Percentiles rank a stretch among this genome's conserved stretches.
phyloP scores from a whole-genome alignment of 1,284 basidiomycete genomes.

The Cryptococcus floricola region DNA sequence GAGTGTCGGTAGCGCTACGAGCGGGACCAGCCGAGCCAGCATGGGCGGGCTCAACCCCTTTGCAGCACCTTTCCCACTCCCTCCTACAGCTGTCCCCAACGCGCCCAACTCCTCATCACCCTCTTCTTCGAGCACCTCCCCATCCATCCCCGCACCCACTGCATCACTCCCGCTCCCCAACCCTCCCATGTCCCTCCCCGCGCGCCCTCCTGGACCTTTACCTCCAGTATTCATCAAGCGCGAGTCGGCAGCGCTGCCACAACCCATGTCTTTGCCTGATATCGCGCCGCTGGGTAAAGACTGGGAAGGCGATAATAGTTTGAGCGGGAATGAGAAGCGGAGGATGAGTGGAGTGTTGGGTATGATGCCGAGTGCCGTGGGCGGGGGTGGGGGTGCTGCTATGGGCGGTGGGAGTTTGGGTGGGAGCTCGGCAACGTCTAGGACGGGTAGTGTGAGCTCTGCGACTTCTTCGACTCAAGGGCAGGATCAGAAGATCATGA shows the following conservation, averaged over 20 bases:
- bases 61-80: not conserved
- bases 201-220: slow-evolving; percentile 15
- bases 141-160: not conserved
- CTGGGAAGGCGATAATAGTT: slow-evolving; percentile 25
- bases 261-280: slow-evolving; percentile 33
- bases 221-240: slow-evolving; percentile 34
- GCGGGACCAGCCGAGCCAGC: not conserved
- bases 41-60: slow-evolving; percentile 1
- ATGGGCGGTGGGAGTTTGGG: not conserved
- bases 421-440: too few species aligned
- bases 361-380: not conserved
- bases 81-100: not conserved
- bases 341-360: slow-evolving; percentile 3
- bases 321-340: slow-evolving; percentile 34
- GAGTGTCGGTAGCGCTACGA: not conserved
- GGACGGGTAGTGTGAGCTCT: too few species aligned
- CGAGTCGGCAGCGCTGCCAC: slow-evolving; percentile 32
- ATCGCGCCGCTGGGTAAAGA: slow-evolving; percentile 27
- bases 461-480: too few species aligned
- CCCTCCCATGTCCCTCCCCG: slow-evolving; percentile 19
- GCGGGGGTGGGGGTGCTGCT: not conserved
- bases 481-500: not conserved
- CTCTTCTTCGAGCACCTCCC: not conserved
- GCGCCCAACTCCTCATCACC: not conserved
- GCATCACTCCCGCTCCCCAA: slow-evolving; percentile 8